phyloP scores from a whole-genome alignment of 257 asterid species.

The Misopates orontium region DNA sequence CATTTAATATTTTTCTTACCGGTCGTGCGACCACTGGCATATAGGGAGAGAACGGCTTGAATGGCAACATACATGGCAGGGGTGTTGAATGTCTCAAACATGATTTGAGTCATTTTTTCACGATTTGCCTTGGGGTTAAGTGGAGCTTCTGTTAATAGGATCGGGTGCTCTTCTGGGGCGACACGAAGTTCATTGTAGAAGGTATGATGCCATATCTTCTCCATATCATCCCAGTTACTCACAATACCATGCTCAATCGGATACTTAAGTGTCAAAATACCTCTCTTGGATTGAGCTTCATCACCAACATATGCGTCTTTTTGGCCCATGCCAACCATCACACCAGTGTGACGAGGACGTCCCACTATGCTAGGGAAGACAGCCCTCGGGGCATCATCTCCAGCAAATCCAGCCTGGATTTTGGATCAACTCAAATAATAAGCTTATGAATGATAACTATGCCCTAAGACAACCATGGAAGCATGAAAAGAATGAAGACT shows the following conservation, averaged over 20 bases:
- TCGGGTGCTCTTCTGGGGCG: conserved; percentile 87
- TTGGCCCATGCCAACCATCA: conserved; percentile 88
- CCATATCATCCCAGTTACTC: conserved; percentile 95
- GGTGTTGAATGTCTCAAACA: conserved; percentile 83
- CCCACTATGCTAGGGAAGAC: conserved; percentile 62
- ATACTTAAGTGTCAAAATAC: conserved; percentile 78
- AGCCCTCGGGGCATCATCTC: conserved; percentile 67
- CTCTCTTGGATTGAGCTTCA: conserved; percentile 88
- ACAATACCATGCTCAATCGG: conserved; percentile 93
- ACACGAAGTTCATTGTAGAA: conserved; percentile 88
- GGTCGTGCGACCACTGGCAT: conserved; percentile 89
- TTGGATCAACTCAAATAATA: not conserved
- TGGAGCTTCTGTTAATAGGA: conserved; percentile 83
- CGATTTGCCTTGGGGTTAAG: conserved; percentile 91
- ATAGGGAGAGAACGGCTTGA: conserved; percentile 87
- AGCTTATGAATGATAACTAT: not conserved
- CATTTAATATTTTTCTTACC: conserved; percentile 56
- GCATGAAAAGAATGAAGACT: too few relatives aligned
- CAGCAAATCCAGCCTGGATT: conserved; percentile 59
- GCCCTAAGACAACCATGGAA: not conserved
- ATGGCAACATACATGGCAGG: conserved; percentile 92
- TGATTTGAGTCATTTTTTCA: conserved; percentile 89
- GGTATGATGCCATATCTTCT: conserved; percentile 89
- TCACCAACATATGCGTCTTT: conserved; percentile 88
- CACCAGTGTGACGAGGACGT: conserved; percentile 64